Conservation (phyloP, 257 asterid species). For the Fraxinus americana region DNA sequence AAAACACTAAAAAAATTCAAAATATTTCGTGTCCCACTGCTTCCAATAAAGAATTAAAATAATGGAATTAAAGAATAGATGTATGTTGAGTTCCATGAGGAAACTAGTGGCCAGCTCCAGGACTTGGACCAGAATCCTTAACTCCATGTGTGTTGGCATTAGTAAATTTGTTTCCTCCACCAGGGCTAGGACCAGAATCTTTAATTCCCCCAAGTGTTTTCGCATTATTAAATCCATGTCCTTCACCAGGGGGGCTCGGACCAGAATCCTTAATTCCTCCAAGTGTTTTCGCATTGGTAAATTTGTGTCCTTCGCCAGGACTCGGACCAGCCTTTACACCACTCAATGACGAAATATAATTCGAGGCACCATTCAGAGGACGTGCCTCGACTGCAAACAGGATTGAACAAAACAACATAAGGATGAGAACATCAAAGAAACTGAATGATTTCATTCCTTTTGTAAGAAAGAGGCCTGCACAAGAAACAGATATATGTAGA, state of each 20-base stretch:
- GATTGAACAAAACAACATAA: conserved; percentile 26
- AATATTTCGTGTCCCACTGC: neutral
- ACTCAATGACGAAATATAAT: neutral
- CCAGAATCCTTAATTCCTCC: conserved; percentile 31
- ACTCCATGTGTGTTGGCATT: conserved; percentile 8
- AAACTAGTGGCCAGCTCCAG: conserved; percentile 23
- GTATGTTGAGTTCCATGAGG: too few species aligned
- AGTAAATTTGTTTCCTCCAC: conserved; percentile 15
- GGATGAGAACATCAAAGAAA: conserved; percentile 1
- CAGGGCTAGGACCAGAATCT: conserved; percentile 3
- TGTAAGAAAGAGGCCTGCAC: neutral
- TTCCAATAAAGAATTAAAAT: neutral
- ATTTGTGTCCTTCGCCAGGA: conserved; percentile 10
- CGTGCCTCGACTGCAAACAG: conserved; percentile 32
- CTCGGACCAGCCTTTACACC: conserved; percentile 21
- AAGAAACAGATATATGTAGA: too few species aligned
- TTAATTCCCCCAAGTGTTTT: conserved; percentile 4
- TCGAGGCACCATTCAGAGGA: conserved; percentile 25
- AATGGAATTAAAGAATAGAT: neutral
- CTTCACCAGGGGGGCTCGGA: conserved; percentile 40
- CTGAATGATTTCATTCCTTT: neutral
- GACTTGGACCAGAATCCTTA: conserved; percentile 17
- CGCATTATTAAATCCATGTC: conserved; percentile 22
- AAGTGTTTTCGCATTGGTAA: neutral
- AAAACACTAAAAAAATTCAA: neutral